These are phyloP conservation scores for Mycena citricolor DNA, from an alignment of 1,284 basidiomycete species.

Conservation along the genomic window DNA sequence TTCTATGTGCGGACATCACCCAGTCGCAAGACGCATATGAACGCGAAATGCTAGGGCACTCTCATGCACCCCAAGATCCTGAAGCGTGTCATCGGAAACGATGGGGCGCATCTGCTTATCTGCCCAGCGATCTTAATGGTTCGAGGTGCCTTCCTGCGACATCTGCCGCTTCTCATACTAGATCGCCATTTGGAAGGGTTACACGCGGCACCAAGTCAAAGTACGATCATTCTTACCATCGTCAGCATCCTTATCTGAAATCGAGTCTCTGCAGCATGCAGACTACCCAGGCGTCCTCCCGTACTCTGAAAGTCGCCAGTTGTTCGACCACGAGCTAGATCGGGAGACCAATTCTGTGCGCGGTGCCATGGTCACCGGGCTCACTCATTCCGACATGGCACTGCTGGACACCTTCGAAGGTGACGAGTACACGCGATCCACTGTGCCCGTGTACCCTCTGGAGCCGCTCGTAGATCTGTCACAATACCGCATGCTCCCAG, in stretches of 20 bases:
- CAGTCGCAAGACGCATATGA: not conserved
- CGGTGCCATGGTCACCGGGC: slow-evolving; percentile 69
- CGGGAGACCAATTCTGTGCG: slow-evolving; percentile 58
- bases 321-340: slow-evolving; percentile 46
- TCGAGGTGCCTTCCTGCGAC: slow-evolving; percentile 22
- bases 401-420: slow-evolving; percentile 80
- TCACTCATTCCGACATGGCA: slow-evolving; percentile 57
- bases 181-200: slow-evolving; percentile 47
- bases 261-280: slow-evolving; percentile 39
- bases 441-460: slow-evolving; percentile 56
- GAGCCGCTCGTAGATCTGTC: slow-evolving; percentile 40
- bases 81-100: slow-evolving; percentile 59
- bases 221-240: not conserved
- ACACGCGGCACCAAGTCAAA: slow-evolving; percentile 68
- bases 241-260: not conserved
- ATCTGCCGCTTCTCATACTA: slow-evolving; percentile 13
- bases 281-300: slow-evolving; percentile 84
- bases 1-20: slow-evolving; percentile 38
- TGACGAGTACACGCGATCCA: slow-evolving; percentile 63
- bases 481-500: slow-evolving; percentile 21
- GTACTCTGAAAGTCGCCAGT: slow-evolving; percentile 41
- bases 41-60: slow-evolving; percentile 65
- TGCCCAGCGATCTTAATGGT: slow-evolving; percentile 56
- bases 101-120: slow-evolving; percentile 53
- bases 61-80: slow-evolving; percentile 74